Percentiles rank a stretch among this genome's conserved stretches.
Conservation (phyloP, 108 stramenopile genomes). For the Epithemia pelagica region DNA sequence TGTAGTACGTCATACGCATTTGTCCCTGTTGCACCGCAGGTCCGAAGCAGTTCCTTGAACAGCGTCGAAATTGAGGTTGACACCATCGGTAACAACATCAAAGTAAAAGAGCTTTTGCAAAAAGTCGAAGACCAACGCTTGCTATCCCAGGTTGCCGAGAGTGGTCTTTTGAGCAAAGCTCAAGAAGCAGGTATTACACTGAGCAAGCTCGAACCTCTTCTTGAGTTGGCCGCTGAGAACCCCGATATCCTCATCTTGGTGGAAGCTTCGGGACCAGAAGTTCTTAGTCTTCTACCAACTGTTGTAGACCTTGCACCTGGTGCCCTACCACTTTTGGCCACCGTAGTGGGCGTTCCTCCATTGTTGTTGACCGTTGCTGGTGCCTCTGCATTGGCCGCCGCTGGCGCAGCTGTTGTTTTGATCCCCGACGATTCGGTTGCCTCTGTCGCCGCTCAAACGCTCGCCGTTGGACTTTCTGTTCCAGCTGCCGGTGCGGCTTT, state of each 20-base stretch:
- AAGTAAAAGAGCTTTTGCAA: constrained; percentile 63
- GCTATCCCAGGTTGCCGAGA: constrained; percentile 65
- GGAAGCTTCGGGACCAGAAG: constrained; percentile 80
- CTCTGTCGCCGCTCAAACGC: constrained; percentile 72
- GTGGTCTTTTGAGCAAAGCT: constrained; percentile 82
- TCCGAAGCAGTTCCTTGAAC: constrained; percentile 24
- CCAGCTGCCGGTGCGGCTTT: constrained; percentile 49
- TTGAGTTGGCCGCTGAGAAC: constrained; percentile 59
- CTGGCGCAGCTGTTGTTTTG: constrained; percentile 48
- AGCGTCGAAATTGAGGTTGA: constrained; percentile 53
- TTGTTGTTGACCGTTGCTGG: constrained; percentile 38
- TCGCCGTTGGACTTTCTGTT: constrained; percentile 58
- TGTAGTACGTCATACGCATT: constrained; percentile 59
- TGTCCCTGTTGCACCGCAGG: constrained; percentile 36
- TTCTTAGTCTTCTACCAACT: constrained; percentile 74
- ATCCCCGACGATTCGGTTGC: constrained; percentile 79
- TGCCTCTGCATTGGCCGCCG: constrained; percentile 50
- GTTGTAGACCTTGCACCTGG: constrained; percentile 69
- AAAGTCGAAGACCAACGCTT: constrained; percentile 55
- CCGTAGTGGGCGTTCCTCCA: constrained; percentile 53
- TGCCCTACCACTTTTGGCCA: constrained; percentile 69
- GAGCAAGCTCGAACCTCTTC: constrained; percentile 76
- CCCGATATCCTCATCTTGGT: constrained; percentile 72
- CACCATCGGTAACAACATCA: constrained; percentile 74
- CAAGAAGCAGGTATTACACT: constrained; percentile 70